These are phyloP conservation scores for Coniosporium tulheliwenetii DNA, from an alignment of 2,329 filamentous ascomycete genomes.

Conservation along the genomic window DNA sequence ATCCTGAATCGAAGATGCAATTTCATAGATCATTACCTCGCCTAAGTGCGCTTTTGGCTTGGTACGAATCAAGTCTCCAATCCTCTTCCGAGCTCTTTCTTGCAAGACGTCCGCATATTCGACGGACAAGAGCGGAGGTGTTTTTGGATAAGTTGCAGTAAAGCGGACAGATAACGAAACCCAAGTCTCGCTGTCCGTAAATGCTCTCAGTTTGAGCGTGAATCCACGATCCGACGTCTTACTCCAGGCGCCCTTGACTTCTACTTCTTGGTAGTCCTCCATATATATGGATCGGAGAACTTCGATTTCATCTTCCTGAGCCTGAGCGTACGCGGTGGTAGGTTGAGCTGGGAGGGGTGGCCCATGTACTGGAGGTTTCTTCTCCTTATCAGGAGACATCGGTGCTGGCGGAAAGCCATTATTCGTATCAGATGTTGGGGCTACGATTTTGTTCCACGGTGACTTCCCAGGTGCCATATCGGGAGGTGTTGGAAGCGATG, in stretches of 20 bases:
- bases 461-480: conserved; percentile 33
- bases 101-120: conserved; percentile 50
- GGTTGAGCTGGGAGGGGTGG: no score
- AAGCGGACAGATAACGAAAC: conserved; percentile 64
- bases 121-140: conserved; percentile 55
- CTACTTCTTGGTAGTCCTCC: conserved; percentile 69
- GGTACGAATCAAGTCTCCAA: conserved; percentile 52
- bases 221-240: conserved; percentile 68
- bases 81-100: conserved; percentile 54
- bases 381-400: no score
- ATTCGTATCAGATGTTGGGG: no score
- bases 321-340: conserved; percentile 57
- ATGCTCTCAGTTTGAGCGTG: conserved; percentile 61
- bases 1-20: conserved; percentile 45
- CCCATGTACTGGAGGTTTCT: no score
- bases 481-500: conserved; percentile 17
- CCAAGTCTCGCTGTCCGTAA: conserved; percentile 54
- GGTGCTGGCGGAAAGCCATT: no score
- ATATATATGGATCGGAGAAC: conserved; percentile 78
- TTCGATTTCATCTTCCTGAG: conserved; percentile 76
- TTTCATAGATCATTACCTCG: conserved; percentile 49
- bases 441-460: no score
- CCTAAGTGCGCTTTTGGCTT: conserved; percentile 50
- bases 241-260: conserved; percentile 69
- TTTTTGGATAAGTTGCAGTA: conserved; percentile 83